phyloP scores from a whole-genome alignment of 2,329 filamentous ascomycete species.

The Arthrocladium fulminans region DNA sequence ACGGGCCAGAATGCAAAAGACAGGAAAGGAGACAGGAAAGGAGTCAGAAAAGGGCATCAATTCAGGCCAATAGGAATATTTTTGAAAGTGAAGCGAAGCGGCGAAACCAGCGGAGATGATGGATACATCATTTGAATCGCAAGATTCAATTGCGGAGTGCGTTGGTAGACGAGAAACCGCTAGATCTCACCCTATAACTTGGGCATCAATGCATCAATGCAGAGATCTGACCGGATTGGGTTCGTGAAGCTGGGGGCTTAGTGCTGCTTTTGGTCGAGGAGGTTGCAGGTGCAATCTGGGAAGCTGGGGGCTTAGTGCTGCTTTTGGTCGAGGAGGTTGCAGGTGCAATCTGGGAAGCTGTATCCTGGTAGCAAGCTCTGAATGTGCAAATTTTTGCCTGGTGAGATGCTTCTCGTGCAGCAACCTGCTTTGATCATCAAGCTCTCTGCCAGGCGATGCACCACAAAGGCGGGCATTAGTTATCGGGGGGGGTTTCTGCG shows the following conservation, averaged over 20 bases:
- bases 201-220: slow-evolving; percentile 8
- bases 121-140: neutral
- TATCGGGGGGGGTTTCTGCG: slow-evolving; percentile 1
- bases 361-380: neutral
- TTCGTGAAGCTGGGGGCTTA: neutral
- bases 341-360: neutral
- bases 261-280: neutral
- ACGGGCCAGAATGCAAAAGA: too few species aligned
- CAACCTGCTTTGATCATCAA: neutral
- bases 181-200: slow-evolving; percentile 1
- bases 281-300: neutral
- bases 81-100: slow-evolving; percentile 5
- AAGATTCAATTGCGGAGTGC: neutral
- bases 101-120: neutral
- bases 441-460: neutral
- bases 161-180: neutral
- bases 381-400: neutral
- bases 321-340: neutral
- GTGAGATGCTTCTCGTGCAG: neutral
- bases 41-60: neutral
- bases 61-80: slow-evolving; percentile 3
- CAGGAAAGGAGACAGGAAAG: neutral
- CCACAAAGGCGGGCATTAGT: neutral
- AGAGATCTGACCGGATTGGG: neutral
- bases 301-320: neutral